Base-by-base conservation (phyloP, 1,284 basidiomycete genomes). In the Irpex lacteus region DNA sequence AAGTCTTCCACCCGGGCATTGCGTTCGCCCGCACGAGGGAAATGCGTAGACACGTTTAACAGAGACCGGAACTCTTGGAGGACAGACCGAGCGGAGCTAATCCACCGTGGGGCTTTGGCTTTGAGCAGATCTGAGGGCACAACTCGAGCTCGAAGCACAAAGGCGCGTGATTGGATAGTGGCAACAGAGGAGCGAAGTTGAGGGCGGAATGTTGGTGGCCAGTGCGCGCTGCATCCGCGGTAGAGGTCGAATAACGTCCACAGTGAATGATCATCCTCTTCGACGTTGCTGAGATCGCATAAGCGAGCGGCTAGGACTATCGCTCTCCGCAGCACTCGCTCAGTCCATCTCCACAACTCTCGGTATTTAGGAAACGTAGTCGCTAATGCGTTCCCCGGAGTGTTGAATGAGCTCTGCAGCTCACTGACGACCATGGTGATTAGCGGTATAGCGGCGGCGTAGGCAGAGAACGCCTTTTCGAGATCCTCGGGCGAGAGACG, bases 1-100 rank as follows among this genome's bases (percentile, higher is more conserved):
- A 98, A 92, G 68, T 92, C 88, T 67, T 95, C 90, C 4, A 98
- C 94, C 64, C 85, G 86, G 26, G 78, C 68, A 71, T 98, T 98
- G 62, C 87, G 80, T 69, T 94, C 83, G 2, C 95, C 95, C 0
- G 96, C 95, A 47, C 80, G 82, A 5, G 97, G 97, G 73, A 99
- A 97, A 0, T 72, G 76, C 0, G 94, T 95, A 61, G 85, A 86
- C 1, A 82, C 80, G 60, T 77, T 83, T 26, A 96, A 74, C 53
- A 95, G 79, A 0, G 82, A 80, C 36, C 87, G 85, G 63, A 91
- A 92, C 65, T 90, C 87, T 18, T 84, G 82, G n/a, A 92, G 80
- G 13, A 90, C 81, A 0, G 84, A 84, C 13, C 86, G 82, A 0
- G 88, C 88, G 19, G 85, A 84, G 36, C 81, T 82, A 21, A 88